Conservation (phyloP, 2,329 filamentous ascomycete genomes). For the Penicillium sp. region DNA sequence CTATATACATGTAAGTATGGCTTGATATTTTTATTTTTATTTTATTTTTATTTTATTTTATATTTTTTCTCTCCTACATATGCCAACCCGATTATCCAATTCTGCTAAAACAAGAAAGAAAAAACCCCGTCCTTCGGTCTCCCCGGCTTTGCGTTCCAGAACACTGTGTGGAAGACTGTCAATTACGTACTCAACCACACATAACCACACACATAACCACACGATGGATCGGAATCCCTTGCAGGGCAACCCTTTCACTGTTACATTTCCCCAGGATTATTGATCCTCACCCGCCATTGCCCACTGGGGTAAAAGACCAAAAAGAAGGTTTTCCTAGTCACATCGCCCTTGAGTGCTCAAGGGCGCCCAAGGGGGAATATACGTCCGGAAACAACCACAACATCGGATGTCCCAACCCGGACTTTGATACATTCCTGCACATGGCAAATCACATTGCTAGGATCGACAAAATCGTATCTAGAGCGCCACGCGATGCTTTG, state of each 20-base stretch:
- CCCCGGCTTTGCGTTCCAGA: slow-evolving; percentile 15
- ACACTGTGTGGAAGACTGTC: slow-evolving; percentile 10
- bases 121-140: not conserved
- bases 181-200: slow-evolving; percentile 3
- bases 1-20: not conserved
- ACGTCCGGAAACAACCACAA: slow-evolving; percentile 21
- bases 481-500: slow-evolving; percentile 22
- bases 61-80: not conserved
- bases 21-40: not conserved
- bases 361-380: slow-evolving; percentile 7
- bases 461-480: slow-evolving; percentile 19
- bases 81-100: not conserved
- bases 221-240: slow-evolving; percentile 2
- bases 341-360: slow-evolving; percentile 1
- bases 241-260: not conserved
- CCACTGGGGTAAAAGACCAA: slow-evolving; percentile 10
- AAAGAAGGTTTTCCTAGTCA: slow-evolving; percentile 16
- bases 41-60: not conserved
- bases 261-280: not conserved
- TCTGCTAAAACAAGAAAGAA: too few species aligned
- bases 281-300: not conserved
- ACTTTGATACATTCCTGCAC: slow-evolving; percentile 14
- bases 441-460: slow-evolving; percentile 11
- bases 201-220: not conserved
- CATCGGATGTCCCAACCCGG: not conserved